A percentile compares a stretch with the other conserved stretches of the same genome.
These are phyloP conservation scores for Suillus weaverae DNA, from an alignment of 768 basidiomycete genomes.

Conservation along the genomic window DNA sequence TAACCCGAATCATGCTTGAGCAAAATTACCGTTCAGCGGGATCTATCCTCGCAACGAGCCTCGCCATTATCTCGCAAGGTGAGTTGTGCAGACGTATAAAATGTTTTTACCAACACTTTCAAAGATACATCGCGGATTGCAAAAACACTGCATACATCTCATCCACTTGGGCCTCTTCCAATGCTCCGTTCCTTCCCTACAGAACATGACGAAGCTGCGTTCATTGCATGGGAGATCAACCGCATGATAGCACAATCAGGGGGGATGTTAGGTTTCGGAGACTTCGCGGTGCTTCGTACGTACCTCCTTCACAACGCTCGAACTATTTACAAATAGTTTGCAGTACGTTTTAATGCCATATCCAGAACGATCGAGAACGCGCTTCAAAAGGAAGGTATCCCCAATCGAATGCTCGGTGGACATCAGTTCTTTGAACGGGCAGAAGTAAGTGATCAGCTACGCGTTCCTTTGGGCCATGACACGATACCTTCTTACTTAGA, in stretches of 20 bases:
- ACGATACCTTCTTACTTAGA: conserved; percentile 35
- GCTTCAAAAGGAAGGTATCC: conserved; percentile 77
- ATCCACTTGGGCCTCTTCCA: conserved; percentile 61
- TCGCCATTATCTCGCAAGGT: conserved; percentile 86
- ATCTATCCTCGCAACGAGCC: conserved; percentile 67
- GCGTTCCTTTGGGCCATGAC: neutral
- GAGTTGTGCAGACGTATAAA: conserved; percentile 8
- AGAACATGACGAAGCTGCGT: conserved; percentile 66
- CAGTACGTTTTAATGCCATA: conserved; percentile 81
- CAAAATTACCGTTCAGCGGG: conserved; percentile 86
- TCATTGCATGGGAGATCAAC: conserved; percentile 78
- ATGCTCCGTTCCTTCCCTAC: conserved; percentile 51
- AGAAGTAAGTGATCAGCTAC: conserved; percentile 49
- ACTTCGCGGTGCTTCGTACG: conserved; percentile 83
- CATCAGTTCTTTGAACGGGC: conserved; percentile 85
- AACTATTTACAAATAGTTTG: conserved; percentile 1
- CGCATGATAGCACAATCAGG: conserved; percentile 73
- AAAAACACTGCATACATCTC: conserved; percentile 71
- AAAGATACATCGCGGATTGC: conserved; percentile 73
- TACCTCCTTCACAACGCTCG: conserved; percentile 11
- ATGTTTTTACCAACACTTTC: neutral
- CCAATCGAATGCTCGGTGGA: conserved; percentile 72
- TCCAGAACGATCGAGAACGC: conserved; percentile 75
- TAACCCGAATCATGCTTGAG: conserved; percentile 72
- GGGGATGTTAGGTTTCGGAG: conserved; percentile 66